phyloP scores from a whole-genome alignment of 140 eudicot species.

The Ambrosia hybrid region DNA sequence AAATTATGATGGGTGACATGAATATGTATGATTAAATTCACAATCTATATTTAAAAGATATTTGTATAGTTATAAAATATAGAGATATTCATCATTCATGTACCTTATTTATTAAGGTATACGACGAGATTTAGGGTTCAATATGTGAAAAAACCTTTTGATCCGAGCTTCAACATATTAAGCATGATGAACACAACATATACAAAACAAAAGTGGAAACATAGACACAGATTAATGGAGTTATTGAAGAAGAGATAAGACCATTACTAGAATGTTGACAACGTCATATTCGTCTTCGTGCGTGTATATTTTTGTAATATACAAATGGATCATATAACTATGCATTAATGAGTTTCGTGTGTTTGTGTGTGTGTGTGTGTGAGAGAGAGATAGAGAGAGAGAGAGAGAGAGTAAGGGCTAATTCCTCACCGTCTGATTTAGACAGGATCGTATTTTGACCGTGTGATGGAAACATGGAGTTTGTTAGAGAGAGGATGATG shows the following conservation, averaged over 20 bases:
- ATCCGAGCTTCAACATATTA: too few relatives aligned
- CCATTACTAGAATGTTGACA: slow-evolving; percentile 15
- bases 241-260: slow-evolving; percentile 22
- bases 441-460: not conserved
- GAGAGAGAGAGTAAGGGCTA: slow-evolving; percentile 7
- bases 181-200: too few relatives aligned
- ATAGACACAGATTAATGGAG: slow-evolving; percentile 3
- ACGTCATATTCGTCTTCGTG: slow-evolving; percentile 28
- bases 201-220: not conserved
- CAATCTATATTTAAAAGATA: not conserved
- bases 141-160: not conserved
- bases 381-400: too few relatives aligned
- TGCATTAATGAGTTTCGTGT: slow-evolving; percentile 21
- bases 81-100: not conserved
- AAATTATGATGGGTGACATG: not conserved
- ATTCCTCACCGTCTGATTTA: slow-evolving; percentile 25
- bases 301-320: not conserved
- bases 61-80: too few relatives aligned
- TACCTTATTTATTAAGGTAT: not conserved
- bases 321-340: slow-evolving; percentile 1
- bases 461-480: slow-evolving; percentile 14
- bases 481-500: slow-evolving; percentile 19
- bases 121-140: not conserved
- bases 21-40: not conserved
- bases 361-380: not conserved